These are phyloP conservation scores for Argentina anserina DNA, from an alignment of 306 rosid species.

Conservation along the genomic window DNA sequence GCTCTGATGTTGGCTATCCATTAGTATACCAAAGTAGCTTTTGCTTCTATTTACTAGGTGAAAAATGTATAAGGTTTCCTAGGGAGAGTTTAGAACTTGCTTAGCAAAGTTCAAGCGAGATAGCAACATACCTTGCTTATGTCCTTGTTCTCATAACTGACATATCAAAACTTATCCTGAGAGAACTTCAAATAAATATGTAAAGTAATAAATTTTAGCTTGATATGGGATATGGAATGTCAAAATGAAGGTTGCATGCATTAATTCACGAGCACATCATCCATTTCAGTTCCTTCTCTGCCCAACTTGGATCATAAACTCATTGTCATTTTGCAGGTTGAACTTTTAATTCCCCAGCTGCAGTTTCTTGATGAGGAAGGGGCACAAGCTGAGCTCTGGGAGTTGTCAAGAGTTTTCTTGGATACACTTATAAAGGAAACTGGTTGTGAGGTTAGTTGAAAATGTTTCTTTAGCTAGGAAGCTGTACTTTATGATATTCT, in stretches of 20 bases:
- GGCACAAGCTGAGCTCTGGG: constrained; percentile 96
- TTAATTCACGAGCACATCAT: background rate
- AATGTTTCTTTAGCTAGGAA: background rate
- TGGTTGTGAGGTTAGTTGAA: constrained; percentile 53
- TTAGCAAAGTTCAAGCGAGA: background rate
- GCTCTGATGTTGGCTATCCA: background rate
- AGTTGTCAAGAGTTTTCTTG: constrained; percentile 70
- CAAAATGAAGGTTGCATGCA: background rate
- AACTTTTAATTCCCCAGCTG: constrained; percentile 92
- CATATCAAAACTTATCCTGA: background rate
- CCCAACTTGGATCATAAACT: background rate
- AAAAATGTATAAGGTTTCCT: background rate
- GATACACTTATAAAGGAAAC: constrained; percentile 72
- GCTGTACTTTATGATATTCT: background rate
- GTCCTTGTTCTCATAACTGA: background rate
- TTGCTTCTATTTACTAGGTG: background rate
- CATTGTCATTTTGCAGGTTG: constrained; percentile 56
- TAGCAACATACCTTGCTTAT: background rate
- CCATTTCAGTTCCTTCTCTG: constrained; percentile 15
- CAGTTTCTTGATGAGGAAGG: constrained; percentile 96
- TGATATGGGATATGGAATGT: background rate
- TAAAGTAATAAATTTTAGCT: background rate
- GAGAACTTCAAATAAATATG: background rate
- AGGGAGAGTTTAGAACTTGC: background rate
- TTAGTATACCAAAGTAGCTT: background rate